Conservation (phyloP, 306 rosid genomes). For the Begonia masoniana region DNA sequence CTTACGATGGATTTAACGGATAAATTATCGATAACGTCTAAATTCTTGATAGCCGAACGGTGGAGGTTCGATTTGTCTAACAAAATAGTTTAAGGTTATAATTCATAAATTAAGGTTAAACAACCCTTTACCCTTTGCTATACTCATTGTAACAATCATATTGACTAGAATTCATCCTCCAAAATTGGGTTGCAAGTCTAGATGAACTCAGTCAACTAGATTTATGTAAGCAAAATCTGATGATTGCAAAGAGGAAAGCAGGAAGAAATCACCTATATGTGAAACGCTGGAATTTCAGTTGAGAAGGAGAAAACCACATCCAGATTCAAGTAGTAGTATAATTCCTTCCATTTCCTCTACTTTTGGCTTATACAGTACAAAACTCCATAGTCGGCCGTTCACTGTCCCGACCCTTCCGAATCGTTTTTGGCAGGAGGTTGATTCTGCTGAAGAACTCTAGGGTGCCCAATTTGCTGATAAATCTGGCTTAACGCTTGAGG, state of each 20-base stretch:
- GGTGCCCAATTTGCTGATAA: conserved; percentile 92
- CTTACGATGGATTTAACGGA: too few relatives aligned
- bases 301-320: neutral
- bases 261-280: neutral
- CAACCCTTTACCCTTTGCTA: too few relatives aligned
- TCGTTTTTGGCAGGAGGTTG: conserved; percentile 65
- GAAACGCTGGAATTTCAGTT: neutral
- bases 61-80: too few relatives aligned
- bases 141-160: too few relatives aligned
- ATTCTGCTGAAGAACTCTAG: conserved; percentile 47
- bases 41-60: too few relatives aligned
- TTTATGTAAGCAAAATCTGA: neutral
- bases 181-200: too few relatives aligned
- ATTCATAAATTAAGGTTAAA: too few relatives aligned
- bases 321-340: too few relatives aligned
- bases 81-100: too few relatives aligned
- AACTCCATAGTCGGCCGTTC: conserved; percentile 1
- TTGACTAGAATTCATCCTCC: too few relatives aligned
- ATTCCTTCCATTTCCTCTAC: neutral
- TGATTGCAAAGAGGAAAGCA: neutral
- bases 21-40: too few relatives aligned
- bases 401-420: conserved; percentile 83
- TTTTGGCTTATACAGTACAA: neutral
- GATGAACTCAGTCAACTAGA: too few relatives aligned
- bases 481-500: conserved; percentile 85